Evolutionary conservation across 306 rosid genomes (phyloP).

Genomic region (Fagus sylvatica): DNA sequence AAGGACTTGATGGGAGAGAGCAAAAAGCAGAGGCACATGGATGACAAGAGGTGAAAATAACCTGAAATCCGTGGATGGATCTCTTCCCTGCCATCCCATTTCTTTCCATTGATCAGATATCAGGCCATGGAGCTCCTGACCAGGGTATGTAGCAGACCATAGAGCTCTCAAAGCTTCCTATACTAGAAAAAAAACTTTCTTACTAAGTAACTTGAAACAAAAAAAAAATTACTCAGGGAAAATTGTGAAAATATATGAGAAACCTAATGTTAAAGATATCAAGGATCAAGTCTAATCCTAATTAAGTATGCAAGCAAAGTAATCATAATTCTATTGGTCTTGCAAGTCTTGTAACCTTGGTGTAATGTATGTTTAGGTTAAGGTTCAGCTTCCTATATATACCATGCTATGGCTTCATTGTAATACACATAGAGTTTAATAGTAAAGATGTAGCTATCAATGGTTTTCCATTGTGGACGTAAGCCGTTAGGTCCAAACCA

Average conservation of each 20-base stretch:
- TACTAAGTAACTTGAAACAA: constrained; percentile 17
- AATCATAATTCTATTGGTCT: too few species aligned
- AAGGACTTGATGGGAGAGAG: constrained; percentile 1
- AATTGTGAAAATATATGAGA: not conserved
- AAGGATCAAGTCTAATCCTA: too few species aligned
- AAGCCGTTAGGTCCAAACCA: too few species aligned
- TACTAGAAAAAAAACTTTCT: constrained; percentile 33
- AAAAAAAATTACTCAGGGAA: constrained; percentile 7
- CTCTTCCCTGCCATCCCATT: constrained; percentile 99
- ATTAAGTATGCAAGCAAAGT: too few species aligned
- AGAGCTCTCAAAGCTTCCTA: constrained; percentile 87
- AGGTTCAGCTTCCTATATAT: too few species aligned
- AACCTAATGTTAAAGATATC: not conserved
- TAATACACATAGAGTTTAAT: too few species aligned
- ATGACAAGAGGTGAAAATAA: constrained; percentile 28
- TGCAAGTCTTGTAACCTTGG: too few species aligned
- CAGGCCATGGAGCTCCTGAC: constrained; percentile 71
- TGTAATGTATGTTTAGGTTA: too few species aligned
- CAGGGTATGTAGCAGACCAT: constrained; percentile 77
- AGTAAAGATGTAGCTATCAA: too few species aligned
- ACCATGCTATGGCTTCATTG: too few species aligned
- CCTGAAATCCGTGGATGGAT: constrained; percentile 97
- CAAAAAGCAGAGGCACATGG: constrained; percentile 1
- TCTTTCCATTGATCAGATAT: constrained; percentile 95
- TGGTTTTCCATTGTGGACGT: too few species aligned